Base-by-base conservation (phyloP, 352 stramenopile genomes). In the Phytophthora cryptogea region DNA sequence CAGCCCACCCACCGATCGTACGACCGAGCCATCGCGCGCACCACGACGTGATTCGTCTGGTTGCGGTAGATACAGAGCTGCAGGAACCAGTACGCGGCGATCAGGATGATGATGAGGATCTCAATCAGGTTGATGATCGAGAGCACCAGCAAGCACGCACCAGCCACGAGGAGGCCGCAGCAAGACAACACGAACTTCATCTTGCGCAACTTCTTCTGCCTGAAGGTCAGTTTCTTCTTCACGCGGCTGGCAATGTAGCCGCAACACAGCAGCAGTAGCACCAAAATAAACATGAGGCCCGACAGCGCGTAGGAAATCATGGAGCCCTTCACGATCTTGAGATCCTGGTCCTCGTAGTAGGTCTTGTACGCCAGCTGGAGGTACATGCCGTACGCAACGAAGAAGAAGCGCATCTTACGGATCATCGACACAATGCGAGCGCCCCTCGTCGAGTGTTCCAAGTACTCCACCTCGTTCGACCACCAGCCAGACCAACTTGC, bases 171-270 rank as follows among this genome's bases (percentile, higher is more conserved):
- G 54, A 95, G 68, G 40, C 80, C 79, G 50, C 73, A 85, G 59
- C 86, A 94, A 37, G 75, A 76, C 11, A 95, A 66, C 27, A 89
- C 48, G 28, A 95, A 95, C 72, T 95, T 95, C 66, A 92, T 92
- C 82, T 92, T 95, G 32, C 86, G 84, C 41, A 95, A 59, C 69
- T 94, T 94, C 69, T 83, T 87, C 62, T 95, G 86, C 74, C 93
- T 94, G 72, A 95, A 91, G 20, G 83, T 88, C 81, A 90, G 83
- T 76, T 93, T 92, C 80, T 95, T 95, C 54, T 88, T 91, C 51
- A 95, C 76, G 43, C 86, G 84, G 45, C 80, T 92, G 28, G 85
- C 77, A 43, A 88, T 89, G 72, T 95, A 95, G 8, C 83, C 86
- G 23, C 81, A 93, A 65, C 83, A 89, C 40, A 93, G 57, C 48